These are phyloP conservation scores for Phytopythium litorale DNA, from an alignment of 352 stramenopile species.

Conservation along the genomic window DNA sequence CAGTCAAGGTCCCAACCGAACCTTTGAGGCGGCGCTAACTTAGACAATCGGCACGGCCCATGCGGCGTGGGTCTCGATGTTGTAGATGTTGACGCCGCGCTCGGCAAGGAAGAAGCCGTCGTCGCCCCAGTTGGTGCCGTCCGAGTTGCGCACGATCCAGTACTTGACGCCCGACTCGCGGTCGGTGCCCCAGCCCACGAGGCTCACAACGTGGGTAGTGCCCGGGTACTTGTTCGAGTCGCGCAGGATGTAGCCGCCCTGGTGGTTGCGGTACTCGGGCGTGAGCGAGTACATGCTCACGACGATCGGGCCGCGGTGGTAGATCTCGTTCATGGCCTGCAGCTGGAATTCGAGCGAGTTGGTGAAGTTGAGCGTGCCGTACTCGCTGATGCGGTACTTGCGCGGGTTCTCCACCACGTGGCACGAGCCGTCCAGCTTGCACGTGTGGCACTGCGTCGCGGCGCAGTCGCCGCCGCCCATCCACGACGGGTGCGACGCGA, in stretches of 20 bases:
- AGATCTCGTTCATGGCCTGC: constrained; percentile 95
- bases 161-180: constrained; percentile 86
- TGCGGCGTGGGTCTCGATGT: constrained; percentile 65
- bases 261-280: constrained; percentile 82
- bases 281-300: constrained; percentile 89
- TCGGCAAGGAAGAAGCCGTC: constrained; percentile 69
- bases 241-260: constrained; percentile 89
- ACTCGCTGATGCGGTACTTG: constrained; percentile 71
- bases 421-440: constrained; percentile 55
- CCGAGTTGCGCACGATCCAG: constrained; percentile 96
- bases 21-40: too few species aligned
- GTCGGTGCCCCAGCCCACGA: constrained; percentile 93
- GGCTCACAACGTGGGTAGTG: constrained; percentile 91
- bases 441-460: constrained; percentile 63
- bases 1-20: too few species aligned
- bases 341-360: constrained; percentile 59
- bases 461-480: constrained; percentile 52
- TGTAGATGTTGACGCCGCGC: constrained; percentile 73
- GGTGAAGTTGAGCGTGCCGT: constrained; percentile 74
- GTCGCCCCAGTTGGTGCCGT: constrained; percentile 77
- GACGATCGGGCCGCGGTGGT: constrained; percentile 92
- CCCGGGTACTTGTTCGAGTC: constrained; percentile 69
- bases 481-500: constrained; percentile 74
- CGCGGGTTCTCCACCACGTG: constrained; percentile 49
- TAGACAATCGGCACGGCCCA: constrained; percentile 69